Evolutionary conservation across 225 moss, liverwort and hornwort species (phyloP), one percentile per base, ranked within the genome.

Genomic region (Climacium dendroides): DNA sequence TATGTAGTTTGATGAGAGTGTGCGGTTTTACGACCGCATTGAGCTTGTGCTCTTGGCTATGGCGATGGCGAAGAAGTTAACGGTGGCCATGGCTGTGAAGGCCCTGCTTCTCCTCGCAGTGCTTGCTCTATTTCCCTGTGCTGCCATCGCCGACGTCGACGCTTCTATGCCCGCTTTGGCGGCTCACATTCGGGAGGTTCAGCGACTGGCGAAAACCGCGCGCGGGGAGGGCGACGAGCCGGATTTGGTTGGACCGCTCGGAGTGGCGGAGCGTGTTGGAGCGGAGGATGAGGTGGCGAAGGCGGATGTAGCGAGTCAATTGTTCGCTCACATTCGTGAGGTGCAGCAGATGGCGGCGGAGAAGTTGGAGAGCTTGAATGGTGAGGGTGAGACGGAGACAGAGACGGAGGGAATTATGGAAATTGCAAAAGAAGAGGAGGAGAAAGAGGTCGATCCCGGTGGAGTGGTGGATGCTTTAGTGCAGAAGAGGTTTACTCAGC

Each of bases 121-220:
- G n/a, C 88, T 90, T 11, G 39, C 54, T 53, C 50, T 82, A 3
- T 34, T 85, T 59, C 61, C 59, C 11, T 34, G 85, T 50, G 60
- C 61, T 67, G 24, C 79, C 10, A 11, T 67, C 19, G 87, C 82
- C 55, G 74, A 76, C 39, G 77, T 61, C 3, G 74, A 87, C 10
- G 87, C n/a, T 53, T 71, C 89, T 35, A 57, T 88, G 74, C 87
- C 65, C 16, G 85, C 81, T 10, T 69, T 91, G 79, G 74, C 85
- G 2, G 62, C 87, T 66, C 91, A 89, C 64, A 66, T 91, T 39
- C 79, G 87, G 24, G 85, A 89, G 69, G 87, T 91, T 88, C 85
- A 85, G 72, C 78, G 41, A 24, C 65, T 89, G 26, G 73, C n/a
- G 8, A 60, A 60, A 57, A n/a, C 47, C 34, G 82, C 71, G 62